Base-by-base conservation (phyloP, 2,329 filamentous ascomycete genomes). In the Chaetomium strumarium region DNA sequence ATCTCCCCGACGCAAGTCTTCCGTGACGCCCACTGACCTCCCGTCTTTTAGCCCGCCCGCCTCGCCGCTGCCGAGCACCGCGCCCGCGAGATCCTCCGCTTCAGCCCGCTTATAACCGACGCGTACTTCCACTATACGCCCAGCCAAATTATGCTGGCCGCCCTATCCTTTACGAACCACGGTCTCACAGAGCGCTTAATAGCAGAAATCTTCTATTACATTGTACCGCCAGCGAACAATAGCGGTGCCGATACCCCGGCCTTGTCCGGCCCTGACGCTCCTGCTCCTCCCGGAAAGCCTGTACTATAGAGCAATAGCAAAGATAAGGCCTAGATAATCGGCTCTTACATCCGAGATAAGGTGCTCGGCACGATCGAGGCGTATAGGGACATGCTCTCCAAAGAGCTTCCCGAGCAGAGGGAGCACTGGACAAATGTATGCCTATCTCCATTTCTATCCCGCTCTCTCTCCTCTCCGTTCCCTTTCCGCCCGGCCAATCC, bases 51-150 rank as follows among this genome's bases (percentile, higher is more conserved):
- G 65, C 63, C 75, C 45, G 62, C 67, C 10, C 71, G 76, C 24
- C 71, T 83, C 30, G 71, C 71, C 45, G 75, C 75, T 11, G 89
- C 89, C 0, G 90, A 95, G 65, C 75, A 75, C n/a, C 79, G 78
- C 48, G 87, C 91, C 0, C 80, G 87, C 39, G 81, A 84, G 17
- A 77, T 89, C 43, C 79, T 95, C 50, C 89, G 89, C 65, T 86
- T 84, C 50, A 87, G 88, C 52, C 88, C 90, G 0, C 74, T 95
- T 46, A 78, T 96, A 56, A 96, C 92, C 24, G 93, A 99, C 63
- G 90, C 83, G 14, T 97, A 97, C 72, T 96, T 97, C 71, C 86
- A 96, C 69, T 97, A 88, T 71, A 92, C 92, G 0, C 93, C 93
- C 0, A 87, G 88, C 20, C 93, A 99, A 68, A 95, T 97, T 66